Evolutionary conservation across 768 basidiomycete genomes (phyloP).

Genomic region (Boletus tylopilopsis): DNA sequence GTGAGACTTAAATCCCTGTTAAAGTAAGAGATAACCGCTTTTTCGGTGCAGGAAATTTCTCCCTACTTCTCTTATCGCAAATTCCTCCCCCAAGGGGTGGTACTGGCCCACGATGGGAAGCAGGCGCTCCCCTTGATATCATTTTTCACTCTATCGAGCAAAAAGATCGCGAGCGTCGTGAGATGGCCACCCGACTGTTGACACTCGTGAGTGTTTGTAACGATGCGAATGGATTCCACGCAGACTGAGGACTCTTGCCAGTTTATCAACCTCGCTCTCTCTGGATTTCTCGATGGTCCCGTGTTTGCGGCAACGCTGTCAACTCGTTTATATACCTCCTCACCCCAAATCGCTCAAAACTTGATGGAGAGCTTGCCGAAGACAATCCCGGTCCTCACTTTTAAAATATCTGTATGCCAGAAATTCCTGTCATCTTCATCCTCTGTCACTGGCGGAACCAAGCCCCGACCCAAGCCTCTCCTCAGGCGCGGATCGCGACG

Average conservation of each 20-base stretch:
- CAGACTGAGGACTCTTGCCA: constrained; percentile 14
- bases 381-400: constrained; percentile 34
- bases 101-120: constrained; percentile 51
- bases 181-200: constrained; percentile 34
- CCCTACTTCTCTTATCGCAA: constrained; percentile 54
- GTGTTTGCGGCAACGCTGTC: constrained; percentile 36
- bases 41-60: constrained; percentile 37
- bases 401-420: constrained; percentile 44
- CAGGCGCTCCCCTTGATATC: constrained; percentile 47
- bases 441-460: constrained; percentile 9
- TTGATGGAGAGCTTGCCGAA: constrained; percentile 37
- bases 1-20: constrained; percentile 5
- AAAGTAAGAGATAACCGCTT: constrained; percentile 6
- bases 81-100: constrained; percentile 52
- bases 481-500: constrained; percentile 21
- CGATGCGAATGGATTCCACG: not conserved
- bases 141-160: constrained; percentile 37
- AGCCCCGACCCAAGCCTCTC: constrained; percentile 35
- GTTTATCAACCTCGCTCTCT: constrained; percentile 41
- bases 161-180: constrained; percentile 26
- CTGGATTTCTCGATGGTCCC: constrained; percentile 35
- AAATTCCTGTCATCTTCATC: constrained; percentile 32
- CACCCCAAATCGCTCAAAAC: constrained; percentile 27
- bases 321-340: constrained; percentile 31
- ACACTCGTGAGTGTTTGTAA: constrained; percentile 24